Base-by-base conservation (phyloP, 768 basidiomycete genomes). In the Mycena leptocephala region DNA sequence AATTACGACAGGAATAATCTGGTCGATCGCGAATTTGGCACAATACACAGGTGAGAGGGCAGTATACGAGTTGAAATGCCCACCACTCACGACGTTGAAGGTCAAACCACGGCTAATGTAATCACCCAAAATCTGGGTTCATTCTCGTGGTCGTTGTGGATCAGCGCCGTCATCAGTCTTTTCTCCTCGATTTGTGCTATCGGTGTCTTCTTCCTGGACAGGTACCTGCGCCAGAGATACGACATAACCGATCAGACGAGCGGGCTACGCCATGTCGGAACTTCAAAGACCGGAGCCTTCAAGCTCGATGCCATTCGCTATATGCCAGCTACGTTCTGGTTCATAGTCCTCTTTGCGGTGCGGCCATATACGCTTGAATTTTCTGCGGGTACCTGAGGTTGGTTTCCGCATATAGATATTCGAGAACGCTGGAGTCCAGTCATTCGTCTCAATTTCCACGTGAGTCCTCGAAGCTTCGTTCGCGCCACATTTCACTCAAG, bases 371-470 rank as follows among this genome's bases (percentile, higher is more conserved):
- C 33, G 20, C 24, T 41, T 28, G 11, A 16, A 30, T 39, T 41
- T 51, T 9, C 22, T 37, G 55, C 37, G 30, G 53, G 63, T 46
- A 32, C 20, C 53, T 53, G 68, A 67, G 46, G 64, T 66, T 33
- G 48, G 62, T 26, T 70, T 69, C 32, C 59, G 68, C 7, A 78
- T 84, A 63, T 28, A 69, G 67, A 69, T 69, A 35, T 88, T 87
- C 70, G 86, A 88, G 81, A 88, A 87, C 74, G 86, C 87, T 0
- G 87, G 87, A 24, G 85, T 88, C 41, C 86, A 87, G 80, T 84
- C 85, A 13, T 88, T 88, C 63, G 85, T 87, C 46, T 87, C 86
- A 9, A 87, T 87, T 68, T 87, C 87, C 30, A 88, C 87, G 87
- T 88, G 24, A 70, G 85, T 80, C 8, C 53, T 28, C 67, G 62